These are phyloP conservation scores for Pythium phragmitis DNA, from an alignment of 352 stramenopile genomes.

Conservation along the genomic window DNA sequence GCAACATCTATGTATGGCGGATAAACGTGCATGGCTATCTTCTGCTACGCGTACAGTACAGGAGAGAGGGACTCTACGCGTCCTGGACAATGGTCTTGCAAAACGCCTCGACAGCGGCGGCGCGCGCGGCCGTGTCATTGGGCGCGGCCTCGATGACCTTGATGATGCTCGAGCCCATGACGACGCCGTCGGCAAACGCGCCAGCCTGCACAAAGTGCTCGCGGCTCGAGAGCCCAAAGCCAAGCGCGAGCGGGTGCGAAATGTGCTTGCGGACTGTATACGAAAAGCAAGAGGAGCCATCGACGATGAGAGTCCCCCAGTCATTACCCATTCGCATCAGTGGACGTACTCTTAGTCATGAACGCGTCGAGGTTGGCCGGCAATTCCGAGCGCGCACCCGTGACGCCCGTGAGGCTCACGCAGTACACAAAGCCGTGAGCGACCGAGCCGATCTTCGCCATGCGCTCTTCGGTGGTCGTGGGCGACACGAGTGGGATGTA, in stretches of 20 bases:
- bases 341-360: conserved; percentile 78
- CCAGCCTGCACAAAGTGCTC: conserved; percentile 91
- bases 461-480: conserved; percentile 95
- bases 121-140: conserved; percentile 53
- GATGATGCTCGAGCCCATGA: conserved; percentile 89
- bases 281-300: conserved; percentile 1
- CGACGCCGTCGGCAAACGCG: conserved; percentile 88
- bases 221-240: conserved; percentile 96
- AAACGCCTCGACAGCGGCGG: conserved; percentile 73
- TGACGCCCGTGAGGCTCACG: conserved; percentile 91
- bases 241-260: conserved; percentile 92
- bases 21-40: background rate
- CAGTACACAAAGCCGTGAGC: conserved; percentile 88
- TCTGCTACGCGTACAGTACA: background rate
- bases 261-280: conserved; percentile 73
- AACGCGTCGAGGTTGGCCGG: conserved; percentile 94
- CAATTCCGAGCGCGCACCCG: conserved; percentile 89
- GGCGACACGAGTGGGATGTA: conserved; percentile 98
- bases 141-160: conserved; percentile 78
- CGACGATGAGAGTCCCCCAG: background rate
- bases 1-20: background rate
- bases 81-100: conserved; percentile 71
- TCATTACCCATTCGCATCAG: background rate
- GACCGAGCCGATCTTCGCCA: conserved; percentile 75
- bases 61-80: background rate